Evolutionary conservation across 2,329 filamentous ascomycete genomes (phyloP).

Genomic region (Fusarium newnesense): DNA sequence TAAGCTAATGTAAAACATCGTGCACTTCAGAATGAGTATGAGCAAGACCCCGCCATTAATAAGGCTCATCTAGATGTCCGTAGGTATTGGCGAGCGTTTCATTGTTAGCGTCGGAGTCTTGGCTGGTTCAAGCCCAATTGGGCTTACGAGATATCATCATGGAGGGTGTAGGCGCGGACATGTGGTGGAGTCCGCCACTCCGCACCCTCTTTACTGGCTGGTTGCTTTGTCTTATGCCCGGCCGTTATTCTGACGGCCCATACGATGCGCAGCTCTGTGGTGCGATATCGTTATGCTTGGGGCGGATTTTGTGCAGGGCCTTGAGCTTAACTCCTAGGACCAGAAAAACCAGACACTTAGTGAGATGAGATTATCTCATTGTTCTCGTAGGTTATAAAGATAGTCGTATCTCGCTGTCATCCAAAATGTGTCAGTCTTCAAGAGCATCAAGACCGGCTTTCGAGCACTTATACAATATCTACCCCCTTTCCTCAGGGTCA

Average conservation of each 20-base stretch:
- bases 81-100: conserved; percentile 20
- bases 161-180: conserved; percentile 35
- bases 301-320: conserved; percentile 36
- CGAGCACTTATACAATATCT: conserved; percentile 10
- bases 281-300: conserved; percentile 12
- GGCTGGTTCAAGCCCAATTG: conserved; percentile 30
- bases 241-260: conserved; percentile 37
- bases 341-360: conserved; percentile 15
- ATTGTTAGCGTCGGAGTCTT: conserved; percentile 35
- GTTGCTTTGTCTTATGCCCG: not conserved
- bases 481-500: not conserved
- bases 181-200: conserved; percentile 39
- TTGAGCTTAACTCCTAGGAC: conserved; percentile 33
- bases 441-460: conserved; percentile 15
- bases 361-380: conserved; percentile 8
- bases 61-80: conserved; percentile 31
- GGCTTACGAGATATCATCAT: conserved; percentile 39
- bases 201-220: conserved; percentile 24
- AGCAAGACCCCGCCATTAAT: conserved; percentile 12
- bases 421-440: conserved; percentile 6
- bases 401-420: conserved; percentile 12
- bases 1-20: not conserved
- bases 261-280: conserved; percentile 7
- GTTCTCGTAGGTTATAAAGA: conserved; percentile 35
- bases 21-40: not conserved